Evolutionary conservation across 441 rosid genomes (phyloP).

Genomic region (Mallotus repandus): DNA sequence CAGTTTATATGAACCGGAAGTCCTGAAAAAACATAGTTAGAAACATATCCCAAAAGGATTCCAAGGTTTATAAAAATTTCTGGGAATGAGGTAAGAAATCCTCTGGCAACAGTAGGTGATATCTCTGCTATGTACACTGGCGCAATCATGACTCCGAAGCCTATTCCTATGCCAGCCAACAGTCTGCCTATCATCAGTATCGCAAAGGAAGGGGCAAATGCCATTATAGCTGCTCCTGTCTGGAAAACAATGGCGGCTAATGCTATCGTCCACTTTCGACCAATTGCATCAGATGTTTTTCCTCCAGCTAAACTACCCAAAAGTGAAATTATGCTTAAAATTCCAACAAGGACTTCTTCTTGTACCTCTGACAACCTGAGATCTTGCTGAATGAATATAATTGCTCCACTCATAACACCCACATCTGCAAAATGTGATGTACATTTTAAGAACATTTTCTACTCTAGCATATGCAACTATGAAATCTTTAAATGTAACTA

Average conservation of each 20-base stretch:
- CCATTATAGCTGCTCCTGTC: slow-evolving; percentile 69
- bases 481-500: neutral
- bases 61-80: slow-evolving; percentile 79
- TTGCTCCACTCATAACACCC: slow-evolving; percentile 96
- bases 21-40: slow-evolving; percentile 80
- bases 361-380: slow-evolving; percentile 71
- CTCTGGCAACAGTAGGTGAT: slow-evolving; percentile 62
- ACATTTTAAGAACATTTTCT: neutral
- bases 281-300: slow-evolving; percentile 70
- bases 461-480: neutral
- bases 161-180: slow-evolving; percentile 83
- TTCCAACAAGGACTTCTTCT: slow-evolving; percentile 72
- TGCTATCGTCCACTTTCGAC: slow-evolving; percentile 90
- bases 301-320: slow-evolving; percentile 93
- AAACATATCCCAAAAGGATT: slow-evolving; percentile 81
- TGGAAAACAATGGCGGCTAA: slow-evolving; percentile 78
- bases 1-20: slow-evolving; percentile 68
- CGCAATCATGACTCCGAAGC: slow-evolving; percentile 86
- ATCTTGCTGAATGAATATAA: slow-evolving; percentile 79
- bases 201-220: slow-evolving; percentile 67
- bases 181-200: slow-evolving; percentile 72
- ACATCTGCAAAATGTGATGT: slow-evolving; percentile 53
- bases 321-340: slow-evolving; percentile 70
- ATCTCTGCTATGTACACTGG: slow-evolving; percentile 90
- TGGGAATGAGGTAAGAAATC: slow-evolving; percentile 78